Percentiles rank a stretch among this genome's conserved stretches.
Conservation (phyloP, 371 early-diverging fungal species). For the Apophysomyces trapeziformis region DNA sequence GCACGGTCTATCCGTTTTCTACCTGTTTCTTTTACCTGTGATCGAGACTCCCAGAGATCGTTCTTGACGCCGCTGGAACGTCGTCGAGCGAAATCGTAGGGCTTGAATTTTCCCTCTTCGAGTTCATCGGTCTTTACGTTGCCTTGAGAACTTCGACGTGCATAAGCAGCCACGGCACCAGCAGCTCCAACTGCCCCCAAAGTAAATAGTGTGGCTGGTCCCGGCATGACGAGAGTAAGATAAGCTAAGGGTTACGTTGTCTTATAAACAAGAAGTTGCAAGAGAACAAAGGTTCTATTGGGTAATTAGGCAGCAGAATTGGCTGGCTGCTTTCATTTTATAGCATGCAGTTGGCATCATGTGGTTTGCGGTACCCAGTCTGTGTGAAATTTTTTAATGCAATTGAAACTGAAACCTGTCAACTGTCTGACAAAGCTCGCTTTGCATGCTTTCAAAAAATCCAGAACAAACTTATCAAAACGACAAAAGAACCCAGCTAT, state of each 20-base stretch:
- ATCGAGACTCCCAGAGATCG: slow-evolving; percentile 33
- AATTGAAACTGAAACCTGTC: background rate
- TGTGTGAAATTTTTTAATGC: slow-evolving; percentile 8
- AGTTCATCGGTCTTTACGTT: slow-evolving; percentile 15
- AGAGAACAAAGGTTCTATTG: background rate
- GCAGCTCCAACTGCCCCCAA: slow-evolving; percentile 51
- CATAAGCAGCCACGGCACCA: slow-evolving; percentile 35
- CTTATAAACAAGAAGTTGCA: background rate
- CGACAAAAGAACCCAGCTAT: too few species aligned
- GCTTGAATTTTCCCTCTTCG: slow-evolving; percentile 14
- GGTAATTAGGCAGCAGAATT: background rate
- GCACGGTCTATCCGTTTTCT: background rate
- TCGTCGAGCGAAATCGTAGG: slow-evolving; percentile 40
- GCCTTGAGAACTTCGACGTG: slow-evolving; percentile 24
- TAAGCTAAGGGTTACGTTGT: background rate
- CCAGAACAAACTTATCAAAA: too few species aligned
- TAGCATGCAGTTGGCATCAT: background rate
- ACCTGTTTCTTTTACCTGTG: slow-evolving; percentile 22
- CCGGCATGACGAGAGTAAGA: slow-evolving; percentile 34
- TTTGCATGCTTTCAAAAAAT: too few species aligned
- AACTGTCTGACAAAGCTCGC: too few species aligned
- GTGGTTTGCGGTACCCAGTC: background rate
- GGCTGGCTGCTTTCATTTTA: background rate
- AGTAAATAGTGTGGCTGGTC: slow-evolving; percentile 46
- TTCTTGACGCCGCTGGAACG: slow-evolving; percentile 36